Evolutionary conservation across 2,329 filamentous ascomycete genomes (phyloP), one percentile per base, ranked within the genome.

Genomic region (Botryosphaeria dothidea): DNA sequence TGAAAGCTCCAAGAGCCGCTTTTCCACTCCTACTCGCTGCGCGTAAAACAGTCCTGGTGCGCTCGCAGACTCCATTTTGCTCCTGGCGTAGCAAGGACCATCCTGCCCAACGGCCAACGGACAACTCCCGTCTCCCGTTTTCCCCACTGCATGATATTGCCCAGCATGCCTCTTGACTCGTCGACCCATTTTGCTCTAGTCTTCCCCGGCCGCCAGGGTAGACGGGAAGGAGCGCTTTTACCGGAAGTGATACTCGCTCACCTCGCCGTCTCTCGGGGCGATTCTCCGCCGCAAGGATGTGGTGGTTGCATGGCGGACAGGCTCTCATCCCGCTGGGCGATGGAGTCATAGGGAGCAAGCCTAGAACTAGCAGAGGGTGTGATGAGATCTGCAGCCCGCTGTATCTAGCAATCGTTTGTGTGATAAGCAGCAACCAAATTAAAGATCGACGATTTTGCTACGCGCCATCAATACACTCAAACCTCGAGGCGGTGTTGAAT

Each of bases 41-140:
- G 48, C 60, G 45, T 45, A 49, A 49, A 41, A 34, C 23, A 46
- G n/a, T 23, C 19, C 45, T 62, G 58, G 38, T 62, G 58, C 45
- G 58, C 46, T n/a, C 51, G 25, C 31, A 38, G 45, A 60, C 56
- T 62, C 58, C 58, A 62, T 60, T n/a, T 46, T 60, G 41, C 56
- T 60, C 56, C 38, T 62, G 46, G 34, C 6, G 17, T 19, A 49
- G 58, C 58, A 62, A 34, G 58, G 58, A 49, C 43, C 58, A 62
- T 62, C 58, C 58, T 62, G 45, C 58, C 58, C 58, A 62, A 62
- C 58, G 58, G 43, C 58, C 56, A 34, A 60, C 56, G 56, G 56
- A 60, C 56, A 25, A 60, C 56, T 31, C 41, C 56, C 56, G 56
- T 60, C 56, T 60, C 56, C 56, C 56, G 56, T 60, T 36, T 49